Evolutionary conservation across 2,329 filamentous ascomycete genomes (phyloP), one percentile per base, ranked within the genome.

Genomic region (Fusarium acutatum): DNA sequence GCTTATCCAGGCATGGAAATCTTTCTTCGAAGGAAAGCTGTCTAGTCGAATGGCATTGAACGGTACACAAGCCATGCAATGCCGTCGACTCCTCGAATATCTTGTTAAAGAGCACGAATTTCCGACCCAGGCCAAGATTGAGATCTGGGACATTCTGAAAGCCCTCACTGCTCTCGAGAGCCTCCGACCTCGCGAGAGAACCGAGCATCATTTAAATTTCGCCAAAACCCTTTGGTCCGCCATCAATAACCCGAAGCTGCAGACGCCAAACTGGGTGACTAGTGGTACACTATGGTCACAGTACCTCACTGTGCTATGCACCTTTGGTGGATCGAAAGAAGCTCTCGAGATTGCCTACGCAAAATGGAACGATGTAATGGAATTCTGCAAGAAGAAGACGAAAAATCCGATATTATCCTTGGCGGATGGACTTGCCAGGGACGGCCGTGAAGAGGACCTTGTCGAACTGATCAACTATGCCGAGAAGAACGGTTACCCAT

Each of bases 1-100:
- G 38, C 84, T 97, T 6, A 82, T 89, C 1, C 84, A 88, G 40
- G 93, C 93, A 10, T 91, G 93, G 80, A 86, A 84, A 62, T 83
- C 86, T 15, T 91, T 95, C 72, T 91, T 96, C 75, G 79, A 83
- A 24, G 86, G 85, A 79, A 88, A 92, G 81, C 71, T 84, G 65
- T 75, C 83, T 76, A 82, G 84, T 70, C 78, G 84, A 73, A 78
- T 87, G 70, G 75, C 86, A 58, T 78, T 94, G 79, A 90, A 94
- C 81, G 86, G 89, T 75, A 87, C 91, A 46, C 92, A 96, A 76
- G 92, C 93, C 2, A 81, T 86, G 24, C 82, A 88, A 63, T 84
- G 87, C 64, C 80, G 80, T 17, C 81, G 87, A 43, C 89, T 94
- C 47, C 88, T 94, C 66, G 82, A 87, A 28, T 89, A 94, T 79